A percentile compares a stretch with the other conserved stretches of the same genome.
These are phyloP conservation scores for Phaeosphaeriaceae sp. DNA, from an alignment of 2,329 filamentous ascomycete species.

Conservation along the genomic window DNA sequence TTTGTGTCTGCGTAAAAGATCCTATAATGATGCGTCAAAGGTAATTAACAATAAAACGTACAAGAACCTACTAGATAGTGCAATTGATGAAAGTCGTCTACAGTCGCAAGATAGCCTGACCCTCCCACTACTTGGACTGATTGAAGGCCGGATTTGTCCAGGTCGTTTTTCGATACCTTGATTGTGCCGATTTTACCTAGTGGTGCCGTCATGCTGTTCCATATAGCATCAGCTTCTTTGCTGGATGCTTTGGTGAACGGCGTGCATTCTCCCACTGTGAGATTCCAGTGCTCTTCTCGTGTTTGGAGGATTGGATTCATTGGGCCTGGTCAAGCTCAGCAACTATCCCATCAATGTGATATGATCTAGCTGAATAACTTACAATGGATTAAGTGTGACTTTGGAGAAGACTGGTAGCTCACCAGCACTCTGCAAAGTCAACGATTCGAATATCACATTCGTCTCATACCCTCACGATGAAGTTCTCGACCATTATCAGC, in stretches of 20 bases:
- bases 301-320: background rate
- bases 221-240: background rate
- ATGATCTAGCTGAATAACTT: background rate
- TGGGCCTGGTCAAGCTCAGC: background rate
- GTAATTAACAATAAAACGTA: too few relatives aligned
- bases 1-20: background rate
- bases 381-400: background rate
- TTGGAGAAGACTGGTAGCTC: background rate
- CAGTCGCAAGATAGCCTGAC: background rate
- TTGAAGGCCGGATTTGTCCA: background rate
- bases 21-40: background rate
- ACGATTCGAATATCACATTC: background rate
- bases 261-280: background rate
- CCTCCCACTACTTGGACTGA: background rate
- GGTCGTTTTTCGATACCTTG: background rate
- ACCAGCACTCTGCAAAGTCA: too few relatives aligned
- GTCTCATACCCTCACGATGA: background rate
- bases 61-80: background rate
- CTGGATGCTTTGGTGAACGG: background rate
- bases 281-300: background rate
- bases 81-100: background rate
- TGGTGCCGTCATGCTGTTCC: background rate
- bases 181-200: background rate
- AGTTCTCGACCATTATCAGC: background rate
- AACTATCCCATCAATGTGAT: background rate